Conservation (phyloP, 345 rosid genomes). For the Euphorbia peplus region DNA sequence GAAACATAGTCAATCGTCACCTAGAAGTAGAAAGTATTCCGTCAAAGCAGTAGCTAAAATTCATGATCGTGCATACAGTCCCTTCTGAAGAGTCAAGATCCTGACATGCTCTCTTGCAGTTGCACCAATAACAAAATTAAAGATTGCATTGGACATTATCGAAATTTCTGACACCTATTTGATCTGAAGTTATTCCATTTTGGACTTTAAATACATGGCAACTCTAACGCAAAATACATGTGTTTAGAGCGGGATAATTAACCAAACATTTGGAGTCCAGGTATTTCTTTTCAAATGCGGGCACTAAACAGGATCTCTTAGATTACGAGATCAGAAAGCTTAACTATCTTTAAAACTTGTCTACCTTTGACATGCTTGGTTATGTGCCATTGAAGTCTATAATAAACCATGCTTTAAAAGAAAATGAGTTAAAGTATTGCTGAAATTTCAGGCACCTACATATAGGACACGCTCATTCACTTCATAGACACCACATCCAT, state of each 20-base stretch:
- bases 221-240: not conserved
- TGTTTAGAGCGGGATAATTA: not conserved
- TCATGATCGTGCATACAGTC: not conserved
- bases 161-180: not conserved
- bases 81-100: not conserved
- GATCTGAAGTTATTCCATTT: not conserved
- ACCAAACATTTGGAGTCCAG: not conserved
- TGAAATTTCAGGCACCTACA: constrained; percentile 46
- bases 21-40: not conserved
- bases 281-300: not conserved
- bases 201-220: not conserved
- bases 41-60: not conserved
- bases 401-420: not conserved
- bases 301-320: not conserved
- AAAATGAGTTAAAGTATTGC: not conserved
- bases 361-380: not conserved
- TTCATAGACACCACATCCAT: constrained; percentile 90
- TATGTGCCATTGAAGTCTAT: not conserved
- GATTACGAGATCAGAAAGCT: not conserved
- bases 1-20: constrained; percentile 7
- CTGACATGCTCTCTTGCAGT: not conserved
- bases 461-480: constrained; percentile 59
- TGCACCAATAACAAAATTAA: not conserved
- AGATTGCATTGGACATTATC: not conserved
- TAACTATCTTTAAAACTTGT: not conserved